Base-by-base conservation (phyloP, 2,329 filamentous ascomycete genomes). In the Penicillium sp. region DNA sequence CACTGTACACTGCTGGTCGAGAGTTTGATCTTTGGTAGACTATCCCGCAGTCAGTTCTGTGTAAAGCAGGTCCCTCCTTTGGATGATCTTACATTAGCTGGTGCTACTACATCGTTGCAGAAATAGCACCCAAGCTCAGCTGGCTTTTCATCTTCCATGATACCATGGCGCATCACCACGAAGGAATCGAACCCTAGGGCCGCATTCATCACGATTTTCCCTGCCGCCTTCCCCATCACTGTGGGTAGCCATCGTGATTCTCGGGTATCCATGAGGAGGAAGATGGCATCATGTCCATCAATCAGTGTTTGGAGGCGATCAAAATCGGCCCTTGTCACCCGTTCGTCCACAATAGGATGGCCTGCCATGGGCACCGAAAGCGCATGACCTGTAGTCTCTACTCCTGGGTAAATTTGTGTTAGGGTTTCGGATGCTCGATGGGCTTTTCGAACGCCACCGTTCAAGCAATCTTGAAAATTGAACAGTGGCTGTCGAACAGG, bases 1-100 rank as follows among this genome's bases (percentile, higher is more conserved):
- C 20, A 99, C 94, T 0, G 94, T 99, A 74, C 94, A 99, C 76
- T 97, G 94, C 72, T 99, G 94, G 71, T 99, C 94, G 11, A 99
- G 85, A 0, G 94, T 97, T 65, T 92, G 90, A 68, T 96, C 92
- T 74, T 93, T 96, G 69, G 96, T 84, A 2, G 92, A 96, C 90
- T 96, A 67, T 47, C 57, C 29, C n/a, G 37, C 42, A 35, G 55
- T 65, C 54, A 66, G 60, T 46, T 29, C 14, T 49, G 54, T 42
- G 50, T 56, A 58, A 62, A 57, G 62, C 50, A 37, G 40, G 58
- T 26, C 2, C 48, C 45, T 40, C 35, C 29, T 47, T 40, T 20
- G 18, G 14, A 18, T 20, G 40, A 35, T 82, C 88, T 85, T 78
- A 96, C 92, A 77, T 97, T 91, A 60, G 88, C 88, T 22, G 94